Evolutionary conservation across 1,139 yeast species (phyloP), one percentile per base, ranked within the genome.

Genomic region (Eremothecium gossypii): DNA sequence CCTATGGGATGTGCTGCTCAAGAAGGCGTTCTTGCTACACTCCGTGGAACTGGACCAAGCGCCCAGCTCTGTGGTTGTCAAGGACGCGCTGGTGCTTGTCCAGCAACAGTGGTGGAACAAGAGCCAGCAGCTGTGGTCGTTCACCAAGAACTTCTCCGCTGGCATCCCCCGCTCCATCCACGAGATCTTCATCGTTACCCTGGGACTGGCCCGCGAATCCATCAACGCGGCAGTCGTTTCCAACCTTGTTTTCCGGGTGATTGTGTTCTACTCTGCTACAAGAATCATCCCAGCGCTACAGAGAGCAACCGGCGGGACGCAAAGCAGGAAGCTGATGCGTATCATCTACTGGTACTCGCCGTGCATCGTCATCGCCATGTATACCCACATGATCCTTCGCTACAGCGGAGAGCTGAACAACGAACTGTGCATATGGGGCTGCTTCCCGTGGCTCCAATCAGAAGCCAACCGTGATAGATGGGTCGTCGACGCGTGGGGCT

Each of bases 221-320:
- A 71, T 91, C 39, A 83, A 95, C 0, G 77, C 94, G 7, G 85
- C 95, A 2, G 79, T 91, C 20, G 67, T 86, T 33, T 71, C 87
- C 30, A 86, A 87, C 51, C 69, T 91, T 52, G 86, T 87, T 2
- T 89, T 84, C 58, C 73, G 98, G 54, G 77, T 91, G 23, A 73
- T 85, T 2, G 95, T 89, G 3, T 86, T 89, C 55, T 86, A 85
- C 57, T 87, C 95, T 2, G 96, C 97, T 4, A 84, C 96, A 11
- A 80, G 94, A 59, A 87, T 91, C 48, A 85, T 91, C 17, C 97
- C 98, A 1, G 79, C 85, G 14, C 66, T 86, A 47, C 77, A 71
- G 50, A 67, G 66, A 30, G 51, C 53, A 28, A 49, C 49, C 38
- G 49, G 46, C 26, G 57, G 52, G 38, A 43, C 53, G 30, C 54